These are phyloP conservation scores for Candida schatavii DNA, from an alignment of 805 yeast genomes.

Conservation along the genomic window DNA sequence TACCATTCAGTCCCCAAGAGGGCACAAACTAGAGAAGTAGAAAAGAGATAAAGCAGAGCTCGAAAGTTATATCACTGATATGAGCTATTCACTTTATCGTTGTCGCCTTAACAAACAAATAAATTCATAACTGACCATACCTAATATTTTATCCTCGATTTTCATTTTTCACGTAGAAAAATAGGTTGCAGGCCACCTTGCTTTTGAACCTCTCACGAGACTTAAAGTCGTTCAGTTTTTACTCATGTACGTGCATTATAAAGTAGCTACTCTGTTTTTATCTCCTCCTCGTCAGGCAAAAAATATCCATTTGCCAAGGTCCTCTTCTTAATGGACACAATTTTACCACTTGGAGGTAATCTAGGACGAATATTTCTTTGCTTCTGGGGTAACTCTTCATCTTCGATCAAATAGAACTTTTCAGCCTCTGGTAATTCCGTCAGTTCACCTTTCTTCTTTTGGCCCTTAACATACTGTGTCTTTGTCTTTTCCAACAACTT, in stretches of 20 bases:
- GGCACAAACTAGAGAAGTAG: too few relatives aligned
- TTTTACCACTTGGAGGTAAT: constrained; percentile 88
- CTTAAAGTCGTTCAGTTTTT: too few relatives aligned
- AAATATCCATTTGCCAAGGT: constrained; percentile 53
- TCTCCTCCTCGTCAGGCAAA: constrained; percentile 28
- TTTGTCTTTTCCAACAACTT: constrained; percentile 41
- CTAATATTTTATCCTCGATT: neutral
- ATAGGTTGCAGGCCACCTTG: neutral
- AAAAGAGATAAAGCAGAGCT: too few relatives aligned
- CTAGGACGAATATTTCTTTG: constrained; percentile 73
- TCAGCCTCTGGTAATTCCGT: constrained; percentile 39
- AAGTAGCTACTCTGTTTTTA: neutral
- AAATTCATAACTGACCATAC: too few relatives aligned
- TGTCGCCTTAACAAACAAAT: too few relatives aligned
- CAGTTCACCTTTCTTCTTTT: constrained; percentile 38
- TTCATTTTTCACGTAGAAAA: neutral
- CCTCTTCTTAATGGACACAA: constrained; percentile 66
- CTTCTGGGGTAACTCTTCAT: constrained; percentile 80
- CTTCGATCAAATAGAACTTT: constrained; percentile 55
- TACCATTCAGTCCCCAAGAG: too few relatives aligned
- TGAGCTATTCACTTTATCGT: too few relatives aligned
- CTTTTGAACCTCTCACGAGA: too few relatives aligned
- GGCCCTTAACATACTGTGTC: constrained; percentile 39
- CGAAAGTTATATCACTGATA: too few relatives aligned
- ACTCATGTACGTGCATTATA: too few relatives aligned